Base-by-base conservation (phyloP, 176 grass and related monocot genomes). In the Aegilops bicornis region DNA sequence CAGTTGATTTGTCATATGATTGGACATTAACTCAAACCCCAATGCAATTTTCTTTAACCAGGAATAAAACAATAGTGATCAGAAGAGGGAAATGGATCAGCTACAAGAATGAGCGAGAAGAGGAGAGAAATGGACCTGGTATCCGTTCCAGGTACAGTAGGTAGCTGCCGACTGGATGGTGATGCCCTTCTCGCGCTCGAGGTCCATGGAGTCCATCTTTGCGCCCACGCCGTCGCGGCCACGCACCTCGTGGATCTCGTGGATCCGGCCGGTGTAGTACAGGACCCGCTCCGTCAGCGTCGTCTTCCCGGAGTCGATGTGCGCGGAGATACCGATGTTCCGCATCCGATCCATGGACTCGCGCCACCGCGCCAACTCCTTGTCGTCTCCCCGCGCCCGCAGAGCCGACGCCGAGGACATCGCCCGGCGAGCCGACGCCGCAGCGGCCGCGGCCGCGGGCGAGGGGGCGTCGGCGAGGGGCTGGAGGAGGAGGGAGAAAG, bases 131-230 rank as follows among this genome's bases (percentile, higher is more conserved):
- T 60, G n/a, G 23, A 95, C 93, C 88, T 96, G 97, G 89, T 96
- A 96, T 3, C 82, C 97, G 36, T 92, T 98, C 97, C 97, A 98
- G 75, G 92, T 94, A 84, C 94, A 98, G 92, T 96, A 98, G 33
- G 97, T 96, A 22, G 97, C 97, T 36, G 97, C 97, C 11, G 97
- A 98, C 83, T 98, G 97, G 59, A 98, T 98, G 8, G 97, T 98
- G 75, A 98, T 98, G 17, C 97, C 97, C 79, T 98, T 98, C 68
- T 96, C 92, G 43, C 94, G 91, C 90, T 98, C 97, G 10, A 98
- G 92, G 86, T 98, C 97, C 94, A 98, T 96, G 76, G 94, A 98
- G 82, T 98, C 97, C 94, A 98, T 98, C 88, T 98, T 98, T 2
- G 97, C 94, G 8, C 94, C 96, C 10, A 98, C 93, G 10, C 93